Base-by-base conservation (phyloP, 2,329 filamentous ascomycete genomes). In the Plectosphaerella cucumerina region DNA sequence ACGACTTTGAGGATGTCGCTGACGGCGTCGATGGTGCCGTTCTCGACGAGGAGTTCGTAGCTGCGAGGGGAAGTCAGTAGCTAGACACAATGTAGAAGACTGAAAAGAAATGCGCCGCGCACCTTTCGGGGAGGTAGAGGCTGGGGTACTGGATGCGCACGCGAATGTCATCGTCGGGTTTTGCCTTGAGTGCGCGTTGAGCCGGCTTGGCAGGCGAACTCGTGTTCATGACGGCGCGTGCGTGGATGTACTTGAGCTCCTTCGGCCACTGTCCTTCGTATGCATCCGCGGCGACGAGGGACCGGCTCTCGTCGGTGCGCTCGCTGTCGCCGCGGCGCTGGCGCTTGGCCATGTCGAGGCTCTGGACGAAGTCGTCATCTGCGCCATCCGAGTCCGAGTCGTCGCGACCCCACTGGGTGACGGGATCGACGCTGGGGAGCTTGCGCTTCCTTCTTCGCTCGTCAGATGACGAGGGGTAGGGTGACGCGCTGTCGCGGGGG, bases 121-220 rank as follows among this genome's bases (percentile, higher is more conserved):
- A 88, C 84, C 78, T 82, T 69, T 94, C 89, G 49, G 80, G 80
- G 47, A 78, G 77, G 50, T 83, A 80, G 55, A 78, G 74, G 66
- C 89, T 92, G 10, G 94, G 93, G 68, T 97, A 97, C 66, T 94
- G 89, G 59, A 97, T 72, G 62, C 85, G 75, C 53, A 95, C 81
- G 11, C 69, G 72, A 6, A 84, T 75, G 52, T 82, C 77, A 52
- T 82, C 73, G 45, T 74, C 69, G 20, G 45, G 50, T 6, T 47
- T 49, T 4, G 53, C 55, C 22, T 49, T 48, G 18, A 56, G 50
- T 23, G 50, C 44, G 31, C 52, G 52, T 37, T 45, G 48, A 14
- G 53, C 50, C 14, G 47, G 22, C 53, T 53, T 55, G 43, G 53
- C 49, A 1, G 48, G 50, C 37, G 49, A 51, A 14, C 26, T 26